Evolutionary conservation across 495 filamentous ascomycete genomes (phyloP), one percentile per base, ranked within the genome.

Genomic region (Penicillium subrubescens): DNA sequence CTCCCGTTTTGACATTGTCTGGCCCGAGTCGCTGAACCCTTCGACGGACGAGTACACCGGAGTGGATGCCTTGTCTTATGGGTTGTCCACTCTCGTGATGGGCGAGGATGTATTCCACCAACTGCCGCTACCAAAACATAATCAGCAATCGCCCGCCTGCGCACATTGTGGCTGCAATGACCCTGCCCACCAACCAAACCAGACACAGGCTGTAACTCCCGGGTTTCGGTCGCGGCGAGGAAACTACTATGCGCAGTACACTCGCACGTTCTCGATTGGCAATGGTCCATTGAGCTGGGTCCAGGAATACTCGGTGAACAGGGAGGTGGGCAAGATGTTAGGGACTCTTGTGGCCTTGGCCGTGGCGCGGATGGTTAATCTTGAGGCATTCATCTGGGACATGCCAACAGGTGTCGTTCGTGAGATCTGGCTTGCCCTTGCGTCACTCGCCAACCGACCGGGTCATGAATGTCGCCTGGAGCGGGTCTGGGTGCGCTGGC

Each of bases 341-440:
- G 93, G 93, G 19, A 96, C 92, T 14, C 77, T 97, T 46, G 92
- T 96, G n/a, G 92, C 94, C 15, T 77, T 94, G 66, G 91, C 93
- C 5, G 82, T 97, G 27, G 86, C 88, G 33, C 87, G 92, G 60
- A 97, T 97, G 94, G 81, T 88, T 25, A 93, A 93, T 65, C 84
- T 98, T 21, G 93, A 98, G 75, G 89, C 88, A 0, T 98, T 98
- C 68, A 81, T 93, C 12, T 98, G 94, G 94, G 94, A 98, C 72
- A 97, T 97, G 94, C 92, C 93, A 0, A 97, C 93, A 0, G 94
- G 94, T 0, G 89, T 97, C 27, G 76, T 94, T 44, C 85, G 93
- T 54, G 92, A 96, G 67, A 89, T 96, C 33, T 98, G 94, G 84
- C 84, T 93, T 69, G 89, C 94, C 25, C 82, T 97, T 44, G 83